Evolutionary conservation across 345 rosid species (phyloP), one percentile per base, ranked within the genome.

Genomic region (Bruguiera parviflora): DNA sequence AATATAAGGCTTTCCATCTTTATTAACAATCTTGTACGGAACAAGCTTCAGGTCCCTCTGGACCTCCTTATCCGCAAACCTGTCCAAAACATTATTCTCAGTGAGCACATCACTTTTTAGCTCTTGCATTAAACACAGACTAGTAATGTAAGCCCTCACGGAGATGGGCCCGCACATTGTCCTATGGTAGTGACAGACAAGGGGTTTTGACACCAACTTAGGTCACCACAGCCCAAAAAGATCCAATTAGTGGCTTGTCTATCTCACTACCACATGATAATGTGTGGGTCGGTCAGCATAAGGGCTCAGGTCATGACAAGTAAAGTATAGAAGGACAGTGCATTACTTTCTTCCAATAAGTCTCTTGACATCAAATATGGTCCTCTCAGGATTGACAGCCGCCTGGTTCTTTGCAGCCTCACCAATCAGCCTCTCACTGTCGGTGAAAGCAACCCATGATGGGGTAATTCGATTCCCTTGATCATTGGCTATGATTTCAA

Each of bases 341-440:
- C 65, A 22, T 71, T 84, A 93, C 98, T 91, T 91, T 88, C 98
- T 87, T 27, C 98, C 97, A 5, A 94, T 94, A 75, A 91, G 93
- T 70, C 96, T 81, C 87, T 94, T 94, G 73, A 94, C 98, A 37
- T 91, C 98, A 20, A 91, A 94, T 77, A 94, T 21, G 13, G 98
- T 94, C 80, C 96, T 87, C 59, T 94, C 98, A 0, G 96, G 69
- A 52, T 94, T 94, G 5, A 84, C 92, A 65, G 98, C 95, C 5
- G 97, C 97, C 86, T 87, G 96, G 47, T 91, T 94, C 95, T 94
- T 94, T 31, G 97, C 98, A 68, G 98, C 98, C 77, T 94, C 97
- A 73, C 98, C 98, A 2, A 94, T 91, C 68, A 94, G 75, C 77
- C 98, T 89, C 85, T 94, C 98, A 21, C 81, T 66, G 62, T 94